Evolutionary conservation across 1,284 basidiomycete species (phyloP), one percentile per base, ranked within the genome.

Genomic region (Boletellus sp.): DNA sequence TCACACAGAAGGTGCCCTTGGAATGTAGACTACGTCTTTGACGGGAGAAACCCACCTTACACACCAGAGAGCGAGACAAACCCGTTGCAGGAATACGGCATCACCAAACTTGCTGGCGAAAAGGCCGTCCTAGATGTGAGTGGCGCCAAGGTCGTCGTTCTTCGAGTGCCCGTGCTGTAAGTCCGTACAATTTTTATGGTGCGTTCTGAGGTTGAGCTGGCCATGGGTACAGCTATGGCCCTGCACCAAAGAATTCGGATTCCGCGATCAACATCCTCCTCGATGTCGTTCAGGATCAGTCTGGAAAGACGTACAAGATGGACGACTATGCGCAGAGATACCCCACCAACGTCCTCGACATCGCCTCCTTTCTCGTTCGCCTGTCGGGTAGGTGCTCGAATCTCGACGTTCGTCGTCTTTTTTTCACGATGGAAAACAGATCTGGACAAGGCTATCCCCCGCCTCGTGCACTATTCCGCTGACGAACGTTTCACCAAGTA

Each of bases 321-420:
- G 91, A 93, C 63, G 87, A 93, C 68, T 92, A 83, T 64, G 89
- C 88, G 13, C 88, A 83, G 18, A 78, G 91, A 19, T 91, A 85
- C 69, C 90, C 91, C 1, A 92, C 90, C 26, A 89, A 89, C 59
- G 81, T 88, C 12, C 62, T 85, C 32, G 88, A 91, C 61, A 85
- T 93, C 51, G 86, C 85, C 2, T 74, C 78, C 30, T 91, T 91
- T 68, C 75, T 92, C 40, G 82, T 83, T 32, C 78, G 83, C 32
- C 73, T 91, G 16, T 74, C 80, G 32, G 71, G 87, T 88, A 56
- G 36, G 77, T 69, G 22, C 6, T 40, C 8, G 8, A 35, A 16
- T 7, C n/a, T n/a, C 18, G 4, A 4, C 8, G 7, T 19, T 28
- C 28, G 0, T 15, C 5, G 2, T 8, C 12, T 24, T 24, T 37